A percentile compares a stretch with the other conserved stretches of the same genome.
These are phyloP conservation scores for Trypanosoma theileri DNA, from an alignment of 208 protist species.

Conservation along the genomic window DNA sequence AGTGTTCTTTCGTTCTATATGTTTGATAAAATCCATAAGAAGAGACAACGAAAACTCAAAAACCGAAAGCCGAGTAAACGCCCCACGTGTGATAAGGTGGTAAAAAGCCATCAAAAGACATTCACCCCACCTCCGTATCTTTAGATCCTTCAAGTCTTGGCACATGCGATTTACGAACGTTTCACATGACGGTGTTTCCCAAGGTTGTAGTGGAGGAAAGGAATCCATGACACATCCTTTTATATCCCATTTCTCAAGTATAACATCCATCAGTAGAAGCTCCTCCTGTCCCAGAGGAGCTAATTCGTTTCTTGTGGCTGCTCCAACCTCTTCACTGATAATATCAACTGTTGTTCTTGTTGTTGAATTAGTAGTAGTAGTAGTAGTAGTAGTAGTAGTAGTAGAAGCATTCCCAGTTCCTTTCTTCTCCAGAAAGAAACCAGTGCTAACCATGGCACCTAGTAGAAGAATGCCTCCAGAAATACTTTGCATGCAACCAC, in stretches of 20 bases:
- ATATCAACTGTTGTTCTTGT: not conserved
- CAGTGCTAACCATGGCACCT: conserved; percentile 10
- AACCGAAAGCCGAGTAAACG: conserved; percentile 14
- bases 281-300: not conserved
- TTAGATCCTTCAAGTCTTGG: not conserved
- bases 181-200: conserved; percentile 4
- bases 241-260: conserved; percentile 3
- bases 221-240: not conserved
- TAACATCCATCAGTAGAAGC: not conserved
- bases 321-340: not conserved
- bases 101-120: conserved; percentile 16
- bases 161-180: conserved; percentile 10
- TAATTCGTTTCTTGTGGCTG: not conserved
- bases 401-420: not conserved
- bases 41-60: conserved; percentile 15
- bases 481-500: conserved; percentile 18
- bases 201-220: not conserved
- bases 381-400: not conserved
- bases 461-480: conserved; percentile 20
- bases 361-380: too few relatives aligned
- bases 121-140: not conserved
- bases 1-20: not conserved
- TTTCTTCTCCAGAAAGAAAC: conserved; percentile 2
- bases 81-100: conserved; percentile 14
- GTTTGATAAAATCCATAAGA: conserved; percentile 4